Base-by-base conservation (phyloP, 805 yeast genomes). In the Ogataea minuta region DNA sequence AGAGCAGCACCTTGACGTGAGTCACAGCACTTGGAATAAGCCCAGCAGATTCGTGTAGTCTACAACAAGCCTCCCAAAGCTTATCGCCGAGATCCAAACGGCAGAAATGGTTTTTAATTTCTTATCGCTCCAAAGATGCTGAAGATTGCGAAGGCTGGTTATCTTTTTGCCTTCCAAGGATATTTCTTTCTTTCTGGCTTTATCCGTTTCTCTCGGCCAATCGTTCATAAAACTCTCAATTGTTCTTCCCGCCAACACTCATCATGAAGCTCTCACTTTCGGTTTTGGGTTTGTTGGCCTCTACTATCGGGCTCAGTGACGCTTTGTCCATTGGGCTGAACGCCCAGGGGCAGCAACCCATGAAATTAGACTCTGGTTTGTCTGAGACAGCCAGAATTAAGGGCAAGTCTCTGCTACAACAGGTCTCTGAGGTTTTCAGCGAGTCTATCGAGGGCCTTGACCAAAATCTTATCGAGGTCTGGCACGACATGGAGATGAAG, bases 401-500 rank as follows among this genome's bases (percentile, higher is more conserved):
- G 25, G 49, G 41, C 11, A 49, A 43, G 20, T 37, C 60, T 31
- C 57, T 59, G 28, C 62, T 66, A 14, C 43, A 51, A n/a, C 45
- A 75, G 39, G 80, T 80, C 36, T 67, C 81, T 13, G 65, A 66
- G 28, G 71, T 72, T 21, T 58, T 79, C 51, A 71, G 75, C 39
- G 69, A 76, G 46, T 76, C 81, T 3, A 40, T 72, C 20, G 77
- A 72, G 20, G 48, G 67, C 11, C 50, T 81, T 31, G 67, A 83
- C 12, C 56, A 63, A 4, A 78, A 72, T 9, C 60, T 81, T 34
- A 71, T 74, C 54, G 44, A 57, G 17, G 54, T 74, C 23, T 83
- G 90, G 90, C 54, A 73, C 19, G 88, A 82, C 28, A 74, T 82
- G 79, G 65, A 81, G 26, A 41, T 70, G 52, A 62, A 66, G 35